These are phyloP conservation scores for Thermochaetoides dissita DNA, from an alignment of 2,329 filamentous ascomycete species.

Conservation along the genomic window DNA sequence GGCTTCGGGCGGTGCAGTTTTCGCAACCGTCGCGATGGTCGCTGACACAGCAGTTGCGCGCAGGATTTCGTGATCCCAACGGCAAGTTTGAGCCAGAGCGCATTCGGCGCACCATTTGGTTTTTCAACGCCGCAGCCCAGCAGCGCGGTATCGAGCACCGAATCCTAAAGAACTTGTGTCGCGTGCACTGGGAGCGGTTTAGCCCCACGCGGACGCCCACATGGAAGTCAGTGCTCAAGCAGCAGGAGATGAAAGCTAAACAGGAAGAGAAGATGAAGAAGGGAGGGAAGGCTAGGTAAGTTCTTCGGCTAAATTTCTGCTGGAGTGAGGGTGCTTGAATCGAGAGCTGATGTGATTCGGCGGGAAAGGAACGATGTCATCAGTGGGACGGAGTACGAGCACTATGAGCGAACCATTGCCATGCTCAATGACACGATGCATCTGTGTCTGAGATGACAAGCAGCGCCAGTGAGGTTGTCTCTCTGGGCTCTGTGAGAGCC, in stretches of 20 bases:
- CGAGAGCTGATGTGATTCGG: slow-evolving; percentile 1
- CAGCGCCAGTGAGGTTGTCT: too few species aligned
- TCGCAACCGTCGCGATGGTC: slow-evolving; percentile 53
- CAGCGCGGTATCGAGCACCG: slow-evolving; percentile 56
- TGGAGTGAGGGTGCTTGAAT: slow-evolving; percentile 1
- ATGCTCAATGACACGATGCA: slow-evolving; percentile 66
- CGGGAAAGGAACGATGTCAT: slow-evolving; percentile 11
- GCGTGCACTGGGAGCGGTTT: slow-evolving; percentile 29
- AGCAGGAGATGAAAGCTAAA: slow-evolving; percentile 1
- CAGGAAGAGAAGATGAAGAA: slow-evolving; percentile 4
- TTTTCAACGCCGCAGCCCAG: slow-evolving; percentile 50
- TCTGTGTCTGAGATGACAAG: slow-evolving; percentile 40
- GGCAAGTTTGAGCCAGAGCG: slow-evolving; percentile 34
- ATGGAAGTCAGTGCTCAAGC: slow-evolving; percentile 16
- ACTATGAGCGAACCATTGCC: slow-evolving; percentile 55
- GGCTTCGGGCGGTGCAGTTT: slow-evolving; percentile 58
- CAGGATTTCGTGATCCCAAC: slow-evolving; percentile 40
- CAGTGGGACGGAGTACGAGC: slow-evolving; percentile 30
- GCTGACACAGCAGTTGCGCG: slow-evolving; percentile 44
- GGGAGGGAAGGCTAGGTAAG: slow-evolving; percentile 9
- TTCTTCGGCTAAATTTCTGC: slow-evolving; percentile 6
- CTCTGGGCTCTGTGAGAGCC: too few species aligned
- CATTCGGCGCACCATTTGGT: slow-evolving; percentile 53
- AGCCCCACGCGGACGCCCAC: slow-evolving; percentile 15
- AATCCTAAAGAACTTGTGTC: slow-evolving; percentile 55